Evolutionary conservation across 1,284 basidiomycete genomes (phyloP), one percentile per base, ranked within the genome.

Genomic region (Ceratobasidium papillatum): DNA sequence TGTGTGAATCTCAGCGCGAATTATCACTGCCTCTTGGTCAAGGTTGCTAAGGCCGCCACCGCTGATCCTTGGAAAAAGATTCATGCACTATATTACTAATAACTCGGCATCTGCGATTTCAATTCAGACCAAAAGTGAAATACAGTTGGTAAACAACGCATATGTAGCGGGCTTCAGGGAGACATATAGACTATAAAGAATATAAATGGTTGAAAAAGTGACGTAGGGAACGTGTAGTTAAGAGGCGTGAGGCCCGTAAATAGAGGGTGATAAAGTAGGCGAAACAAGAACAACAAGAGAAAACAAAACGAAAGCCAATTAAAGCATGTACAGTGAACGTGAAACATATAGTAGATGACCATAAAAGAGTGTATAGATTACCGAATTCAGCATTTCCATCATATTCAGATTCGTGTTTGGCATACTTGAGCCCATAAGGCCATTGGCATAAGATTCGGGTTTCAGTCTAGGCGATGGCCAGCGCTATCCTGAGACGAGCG

Each of bases 381-480:
- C 51, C 64, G 14, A 51, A 54, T 58, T 69, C 66, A 27, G 56
- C 54, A 32, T 59, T 59, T 59, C 45, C 62, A 47, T 73, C 69
- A 73, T 73, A 73, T 59, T 61, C 30, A 49, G 47, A 51, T 38
- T 73, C 69, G 58, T 73, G 59, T 73, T 59, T 62, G 36, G 69
- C 69, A 73, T 73, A 73, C 34, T 69, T 73, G 69, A 51, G 69
- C 59, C 47, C 45, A 41, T 62, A 73, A 62, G 43, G 69, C 59
- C n/a, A 73, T 62, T 73, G 69, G 69, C 45, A 38, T 62, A 12
- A 47, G 43, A 30, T 59, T 36, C 7, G 4, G 19, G 34, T 34
- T 64, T 64, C 62, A 64, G 45, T 64, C 9, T 25, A 25, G 36
- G 34, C 9, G 45, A 49, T 34, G 22, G 45, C 51, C 59, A 36